Evolutionary conservation across 2,329 filamentous ascomycete species (phyloP).

Genomic region (Fusarium piperis): DNA sequence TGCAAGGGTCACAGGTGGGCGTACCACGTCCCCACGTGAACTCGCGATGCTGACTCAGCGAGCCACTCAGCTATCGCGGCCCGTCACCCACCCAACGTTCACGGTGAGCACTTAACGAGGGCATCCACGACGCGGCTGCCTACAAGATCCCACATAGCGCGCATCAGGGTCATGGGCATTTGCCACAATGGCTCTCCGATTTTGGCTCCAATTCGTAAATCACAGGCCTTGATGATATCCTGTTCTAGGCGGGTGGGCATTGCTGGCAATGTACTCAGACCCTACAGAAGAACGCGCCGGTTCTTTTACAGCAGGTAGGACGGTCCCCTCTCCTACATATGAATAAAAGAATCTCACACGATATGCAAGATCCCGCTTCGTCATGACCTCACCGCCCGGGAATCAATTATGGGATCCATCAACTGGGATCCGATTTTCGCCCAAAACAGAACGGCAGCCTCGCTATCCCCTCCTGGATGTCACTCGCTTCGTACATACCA

Average conservation of each 20-base stretch:
- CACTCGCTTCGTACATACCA: conserved; percentile 42
- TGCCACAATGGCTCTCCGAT: conserved; percentile 37
- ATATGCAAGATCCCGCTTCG: conserved; percentile 15
- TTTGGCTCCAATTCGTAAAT: conserved; percentile 26
- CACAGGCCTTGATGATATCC: conserved; percentile 33
- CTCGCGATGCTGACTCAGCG: conserved; percentile 51
- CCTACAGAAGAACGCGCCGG: conserved; percentile 23
- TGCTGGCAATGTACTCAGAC: conserved; percentile 45
- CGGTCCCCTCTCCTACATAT: not conserved
- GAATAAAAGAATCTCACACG: conserved; percentile 17
- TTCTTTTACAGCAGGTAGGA: conserved; percentile 30
- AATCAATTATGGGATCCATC: conserved; percentile 44
- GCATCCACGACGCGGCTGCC: conserved; percentile 46
- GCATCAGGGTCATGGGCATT: conserved; percentile 37
- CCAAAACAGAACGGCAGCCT: conserved; percentile 24
- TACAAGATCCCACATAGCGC: conserved; percentile 30
- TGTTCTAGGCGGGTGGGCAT: conserved; percentile 23
- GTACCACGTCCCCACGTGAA: conserved; percentile 48
- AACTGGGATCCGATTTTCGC: conserved; percentile 45
- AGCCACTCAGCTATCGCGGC: not conserved
- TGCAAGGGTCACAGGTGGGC: conserved; percentile 30
- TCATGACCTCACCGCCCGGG: conserved; percentile 31
- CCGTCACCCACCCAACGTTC: conserved; percentile 21
- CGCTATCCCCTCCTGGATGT: conserved; percentile 42
- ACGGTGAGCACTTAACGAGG: conserved; percentile 22